phyloP scores from a whole-genome alignment of 495 filamentous ascomycete genomes.

The Penicillium flavigenum region DNA sequence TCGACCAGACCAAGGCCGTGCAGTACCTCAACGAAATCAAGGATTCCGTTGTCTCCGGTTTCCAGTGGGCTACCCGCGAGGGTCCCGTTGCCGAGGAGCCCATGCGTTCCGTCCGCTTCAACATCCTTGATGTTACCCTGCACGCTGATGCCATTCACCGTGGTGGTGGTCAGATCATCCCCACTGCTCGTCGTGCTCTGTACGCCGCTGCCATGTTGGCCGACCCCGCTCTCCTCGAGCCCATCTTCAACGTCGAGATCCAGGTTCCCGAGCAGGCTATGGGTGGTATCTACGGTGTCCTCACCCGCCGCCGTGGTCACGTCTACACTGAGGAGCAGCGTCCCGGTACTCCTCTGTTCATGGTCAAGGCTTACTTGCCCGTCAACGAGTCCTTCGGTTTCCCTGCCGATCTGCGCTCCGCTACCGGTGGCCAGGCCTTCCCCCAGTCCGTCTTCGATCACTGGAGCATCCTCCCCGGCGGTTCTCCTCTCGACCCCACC shows the following conservation, averaged over 20 bases:
- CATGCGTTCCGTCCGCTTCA: slow-evolving; percentile 95
- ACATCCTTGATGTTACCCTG: slow-evolving; percentile 98
- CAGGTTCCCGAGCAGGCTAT: slow-evolving; percentile 98
- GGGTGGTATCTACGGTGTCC: slow-evolving; percentile 99
- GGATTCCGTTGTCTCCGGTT: slow-evolving; percentile 98
- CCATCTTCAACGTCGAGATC: slow-evolving; percentile 98
- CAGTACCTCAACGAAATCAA: slow-evolving; percentile 99
- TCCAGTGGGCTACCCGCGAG: slow-evolving; percentile 99
- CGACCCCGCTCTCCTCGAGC: slow-evolving; percentile 87
- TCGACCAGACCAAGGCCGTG: slow-evolving; percentile 99
- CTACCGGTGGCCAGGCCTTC: slow-evolving; percentile 97
- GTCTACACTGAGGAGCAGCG: slow-evolving; percentile 98
- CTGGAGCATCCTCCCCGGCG: slow-evolving; percentile 93
- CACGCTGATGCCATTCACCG: slow-evolving; percentile 99
- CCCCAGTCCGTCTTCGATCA: slow-evolving; percentile 98
- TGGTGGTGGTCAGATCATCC: slow-evolving; percentile 98
- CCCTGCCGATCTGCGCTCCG: slow-evolving; percentile 91
- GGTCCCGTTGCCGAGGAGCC: slow-evolving; percentile 97
- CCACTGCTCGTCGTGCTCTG: slow-evolving; percentile 95
- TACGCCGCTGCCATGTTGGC: slow-evolving; percentile 91
- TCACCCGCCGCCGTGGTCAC: slow-evolving; percentile 96
- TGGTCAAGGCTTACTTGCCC: slow-evolving; percentile 98
- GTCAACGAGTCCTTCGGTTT: slow-evolving; percentile 99
- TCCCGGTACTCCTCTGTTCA: slow-evolving; percentile 98
- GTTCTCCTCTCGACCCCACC: slow-evolving; percentile 82